Conservation (phyloP, 805 yeast genomes). For the Novakomyces olei region DNA sequence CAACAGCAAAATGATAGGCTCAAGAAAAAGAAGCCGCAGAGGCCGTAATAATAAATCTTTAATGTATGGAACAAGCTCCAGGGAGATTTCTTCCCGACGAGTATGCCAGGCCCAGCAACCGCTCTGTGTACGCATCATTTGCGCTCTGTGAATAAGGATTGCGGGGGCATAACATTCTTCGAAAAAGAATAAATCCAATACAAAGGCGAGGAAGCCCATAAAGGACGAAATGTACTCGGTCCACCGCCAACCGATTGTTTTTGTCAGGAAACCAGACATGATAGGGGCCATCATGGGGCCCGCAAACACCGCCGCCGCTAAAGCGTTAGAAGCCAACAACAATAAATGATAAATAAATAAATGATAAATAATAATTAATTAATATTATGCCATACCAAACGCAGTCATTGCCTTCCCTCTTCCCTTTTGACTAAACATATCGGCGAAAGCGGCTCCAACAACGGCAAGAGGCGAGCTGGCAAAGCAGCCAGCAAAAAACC, state of each 20-base stretch:
- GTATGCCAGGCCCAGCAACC: slow-evolving; percentile 72
- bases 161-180: slow-evolving; percentile 57
- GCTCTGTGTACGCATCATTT: slow-evolving; percentile 36
- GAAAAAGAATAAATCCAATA: slow-evolving; percentile 23
- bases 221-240: slow-evolving; percentile 49
- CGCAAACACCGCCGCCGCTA: slow-evolving; percentile 45
- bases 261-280: slow-evolving; percentile 44
- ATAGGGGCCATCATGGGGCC: slow-evolving; percentile 77
- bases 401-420: slow-evolving; percentile 60
- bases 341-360: too few relatives aligned
- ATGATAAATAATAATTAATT: too few relatives aligned
- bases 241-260: slow-evolving; percentile 69
- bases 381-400: too few relatives aligned
- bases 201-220: slow-evolving; percentile 24
- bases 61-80: slow-evolving; percentile 35
- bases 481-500: slow-evolving; percentile 58
- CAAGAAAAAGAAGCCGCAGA: slow-evolving; percentile 37
- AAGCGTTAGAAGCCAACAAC: too few relatives aligned
- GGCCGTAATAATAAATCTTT: slow-evolving; percentile 50
- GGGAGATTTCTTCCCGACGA: slow-evolving; percentile 41
- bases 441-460: slow-evolving; percentile 73
- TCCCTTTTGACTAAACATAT: slow-evolving; percentile 38
- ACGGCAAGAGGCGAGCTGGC: slow-evolving; percentile 77
- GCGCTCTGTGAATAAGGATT: slow-evolving; percentile 40
- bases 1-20: slow-evolving; percentile 49